These are phyloP conservation scores for Fusarium annulatum DNA, from an alignment of 2,329 filamentous ascomycete species.

Conservation along the genomic window DNA sequence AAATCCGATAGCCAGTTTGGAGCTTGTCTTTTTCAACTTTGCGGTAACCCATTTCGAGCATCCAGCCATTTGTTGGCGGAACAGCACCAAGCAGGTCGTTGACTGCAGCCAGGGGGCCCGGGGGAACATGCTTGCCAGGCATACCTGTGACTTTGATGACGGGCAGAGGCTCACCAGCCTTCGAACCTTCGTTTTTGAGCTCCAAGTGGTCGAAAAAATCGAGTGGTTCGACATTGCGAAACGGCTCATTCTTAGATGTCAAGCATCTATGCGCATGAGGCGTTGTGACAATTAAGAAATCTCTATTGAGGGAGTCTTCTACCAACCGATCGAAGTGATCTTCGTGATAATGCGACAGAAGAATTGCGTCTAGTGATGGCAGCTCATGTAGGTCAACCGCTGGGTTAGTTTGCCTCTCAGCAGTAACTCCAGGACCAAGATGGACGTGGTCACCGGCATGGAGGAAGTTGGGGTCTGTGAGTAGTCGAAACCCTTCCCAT, in stretches of 20 bases:
- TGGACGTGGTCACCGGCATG: constrained; percentile 74
- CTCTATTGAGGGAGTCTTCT: constrained; percentile 54
- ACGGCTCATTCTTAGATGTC: constrained; percentile 58
- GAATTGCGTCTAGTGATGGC: constrained; percentile 67
- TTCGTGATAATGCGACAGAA: constrained; percentile 73
- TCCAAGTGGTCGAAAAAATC: constrained; percentile 65
- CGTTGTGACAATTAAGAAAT: constrained; percentile 72
- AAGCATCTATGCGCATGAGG: constrained; percentile 68
- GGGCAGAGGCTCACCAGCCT: constrained; percentile 50
- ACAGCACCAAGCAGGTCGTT: constrained; percentile 57
- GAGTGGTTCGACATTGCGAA: constrained; percentile 64
- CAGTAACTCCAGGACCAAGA: constrained; percentile 71
- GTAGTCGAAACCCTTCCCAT: constrained; percentile 63
- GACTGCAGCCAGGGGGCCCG: constrained; percentile 51
- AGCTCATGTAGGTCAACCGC: constrained; percentile 69
- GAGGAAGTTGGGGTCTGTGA: constrained; percentile 73
- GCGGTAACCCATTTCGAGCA: constrained; percentile 68
- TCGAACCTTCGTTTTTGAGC: constrained; percentile 2
- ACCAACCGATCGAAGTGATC: constrained; percentile 57
- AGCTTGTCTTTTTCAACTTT: constrained; percentile 46
- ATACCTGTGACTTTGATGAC: constrained; percentile 65
- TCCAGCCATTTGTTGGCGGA: constrained; percentile 75
- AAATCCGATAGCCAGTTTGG: constrained; percentile 66
- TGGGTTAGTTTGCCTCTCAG: constrained; percentile 66
- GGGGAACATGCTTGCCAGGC: constrained; percentile 72